Base-by-base conservation (phyloP, 176 grass and related monocot genomes). In the Raddia distichophylla region DNA sequence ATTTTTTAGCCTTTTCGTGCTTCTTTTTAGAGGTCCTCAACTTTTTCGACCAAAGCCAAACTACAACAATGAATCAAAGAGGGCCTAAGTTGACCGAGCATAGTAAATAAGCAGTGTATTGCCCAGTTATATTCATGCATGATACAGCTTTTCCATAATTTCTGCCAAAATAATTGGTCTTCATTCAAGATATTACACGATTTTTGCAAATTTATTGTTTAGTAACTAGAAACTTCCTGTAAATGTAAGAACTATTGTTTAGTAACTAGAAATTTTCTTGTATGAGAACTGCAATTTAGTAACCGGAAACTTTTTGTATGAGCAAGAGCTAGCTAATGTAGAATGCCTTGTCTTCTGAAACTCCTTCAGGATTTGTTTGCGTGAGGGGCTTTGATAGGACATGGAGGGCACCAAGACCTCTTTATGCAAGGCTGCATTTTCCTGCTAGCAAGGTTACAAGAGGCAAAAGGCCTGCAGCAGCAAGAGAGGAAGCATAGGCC, bases 351-450 rank as follows among this genome's bases (percentile, higher is more conserved):
- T 67, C 27, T 33, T 64, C 6, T 19, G 8, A n/a, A 80, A 72
- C 10, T 2, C 7, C 48, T 33, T 73, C 86, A 92, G 90, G 90
- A 84, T 89, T 84, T 69, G 84, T 92, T 49, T 89, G 87, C 75
- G 87, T 92, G 51, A 92, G 90, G 84, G 90, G 90, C 78, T 92
- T 92, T 62, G 90, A 92, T 65, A 80, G 75, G 79, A 47, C 48
- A 76, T 57, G 66, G 42, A 83, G 90, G 65, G 90, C 91, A 68
- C 87, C 91, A 15, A 93, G 81, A 54, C 91, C 91, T 5, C 91
- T 93, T 58, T 89, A 90, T 87, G 87, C 91, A 43, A 84, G 91
- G 57, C n/a, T 93, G 16, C 87, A 93, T 80, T 85, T 93, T 74
- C 84, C 87, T 51, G 87, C 84, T 16, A 93, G 84, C 77, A 93